Evolutionary conservation across 108 stramenopile genomes (phyloP), one percentile per base, ranked within the genome.

Genomic region (Cyclotella choctawhatcheeana): DNA sequence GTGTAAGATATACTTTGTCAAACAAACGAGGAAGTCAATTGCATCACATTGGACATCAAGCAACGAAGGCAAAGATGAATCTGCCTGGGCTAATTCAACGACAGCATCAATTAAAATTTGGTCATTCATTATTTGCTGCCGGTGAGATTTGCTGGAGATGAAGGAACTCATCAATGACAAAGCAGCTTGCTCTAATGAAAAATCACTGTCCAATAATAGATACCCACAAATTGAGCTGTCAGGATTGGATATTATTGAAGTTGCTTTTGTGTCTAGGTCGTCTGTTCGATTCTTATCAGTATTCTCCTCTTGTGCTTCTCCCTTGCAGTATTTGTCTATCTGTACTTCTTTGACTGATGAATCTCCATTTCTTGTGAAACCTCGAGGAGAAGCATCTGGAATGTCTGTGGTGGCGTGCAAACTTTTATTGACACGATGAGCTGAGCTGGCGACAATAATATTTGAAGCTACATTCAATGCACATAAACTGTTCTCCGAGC

Each of bases 181-280:
- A 35, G 68, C 45, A 44, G 73, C 53, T 24, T 62, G 31, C 34
- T 74, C 73, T 58, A 74, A 62, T 44, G 44, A 69, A 37, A 60
- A 48, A 40, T 74, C 67, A 40, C 63, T 53, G 13, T 54, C 52
- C 27, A 55, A 16, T 1, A 76, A 22, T 45, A 71, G 20, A 5
- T 24, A 2, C 6, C 31, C 29, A 69, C 60, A 69, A 26, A 51
- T 18, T 64, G 33, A 35, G 17, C 0, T 29, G 21, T 76, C n/a
- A 16, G 62, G 43, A 1, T 69, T 5, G 27, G 18, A 5, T 21
- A 63, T 48, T 68, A 60, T 37, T 45, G 73, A 67, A 82, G 66
- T 59, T 66, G 8, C 37, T n/a, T n/a, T n/a, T n/a, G n/a, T n/a
- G n/a, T n/a, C n/a, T n/a, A n/a, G n/a, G n/a, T n/a, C n/a, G n/a